Base-by-base conservation (phyloP, 2,329 filamentous ascomycete species). In the Fusarium xylarioides region DNA sequence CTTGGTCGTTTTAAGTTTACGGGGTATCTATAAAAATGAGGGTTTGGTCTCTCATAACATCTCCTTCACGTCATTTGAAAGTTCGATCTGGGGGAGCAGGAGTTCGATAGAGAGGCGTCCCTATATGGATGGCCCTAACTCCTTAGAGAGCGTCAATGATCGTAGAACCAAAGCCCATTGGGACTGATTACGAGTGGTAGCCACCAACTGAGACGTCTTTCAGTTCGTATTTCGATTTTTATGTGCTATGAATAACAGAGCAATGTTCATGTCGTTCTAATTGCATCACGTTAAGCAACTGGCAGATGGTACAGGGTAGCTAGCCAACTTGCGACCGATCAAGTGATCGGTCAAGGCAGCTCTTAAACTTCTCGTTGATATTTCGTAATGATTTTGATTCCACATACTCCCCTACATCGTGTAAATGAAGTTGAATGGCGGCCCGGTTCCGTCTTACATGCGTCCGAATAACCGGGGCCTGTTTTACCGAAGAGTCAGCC, bases 381-480 rank as follows among this genome's bases (percentile, higher is more conserved):
- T 28, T 10, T 40, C 15, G 19, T 30, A 10, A 35, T n/a, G 16
- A 19, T 32, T 35, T 53, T 28, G 11, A 47, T 54, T 54, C 34
- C 11, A 21, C 26, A 38, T n/a, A 10, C 16, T 50, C 32, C 9
- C 16, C 12, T 14, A 10, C 11, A 23, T 63, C 19, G 10, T 54
- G 42, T n/a, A 47, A 49, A 28, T 68, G 54, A 54, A 44, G 26
- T 54, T 52, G 26, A 46, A 67, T 53, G 38, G 49, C 57, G 59
- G 68, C n/a, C 50, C 64, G 44, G 50, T 62, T 66, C 68, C 68
- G 73, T 68, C 61, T 63, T 69, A 66, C 63, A 65, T 59, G 59
- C 61, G 46, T 60, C 71, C 55, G 69, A 61, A 32, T 53, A 40
- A 60, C 57, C 55, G 50, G 73, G 72, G 66, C 28, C 18, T 42